Evolutionary conservation across 257 asterid genomes (phyloP), one percentile per base, ranked within the genome.

Genomic region (Jasminum sambac): DNA sequence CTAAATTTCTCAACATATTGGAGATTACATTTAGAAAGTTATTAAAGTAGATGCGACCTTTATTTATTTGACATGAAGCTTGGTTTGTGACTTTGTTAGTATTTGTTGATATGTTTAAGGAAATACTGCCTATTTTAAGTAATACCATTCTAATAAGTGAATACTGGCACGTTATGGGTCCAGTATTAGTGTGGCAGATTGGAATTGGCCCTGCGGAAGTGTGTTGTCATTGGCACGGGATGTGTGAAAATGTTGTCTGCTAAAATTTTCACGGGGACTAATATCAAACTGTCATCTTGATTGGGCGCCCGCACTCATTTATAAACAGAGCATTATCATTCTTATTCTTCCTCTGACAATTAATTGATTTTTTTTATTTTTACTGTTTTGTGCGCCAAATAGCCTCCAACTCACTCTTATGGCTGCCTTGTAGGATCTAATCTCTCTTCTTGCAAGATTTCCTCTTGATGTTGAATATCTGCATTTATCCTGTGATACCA

Each of bases 381-480:
- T 1, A 19, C 2, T 43, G 11, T 55, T 30, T 43, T 59, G 17
- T 68, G 6, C 19, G 70, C 40, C 26, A 67, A n/a, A 52, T n/a
- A 69, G 43, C 65, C 38, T 42, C 72, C n/a, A 37, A 72, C 64
- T 63, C 58, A 65, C 24, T 16, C 13, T 5, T 23, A 60, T 46
- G 57, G 37, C 59, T 52, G 42, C 41, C 10, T 39, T 63, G 46
- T 3, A 58, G 62, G 39, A 55, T 65, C 44, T 37, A 64, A 14
- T 7, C 37, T 64, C 21, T 14, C 78, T 39, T 48, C 43, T 61
- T 60, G 68, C 38, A 69, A 14, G 59, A 25, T 66, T 74, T 69
- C 57, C 8, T 77, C 63, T 66, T 39, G 46, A 46, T 72, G 63
- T 24, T 25, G 41, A 41, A 30, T 62, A 40, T 68, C 60, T 67